Percentiles rank a stretch among this genome's conserved stretches.
Conservation (phyloP, 306 rosid species). For the Ormosia semicastrata region DNA sequence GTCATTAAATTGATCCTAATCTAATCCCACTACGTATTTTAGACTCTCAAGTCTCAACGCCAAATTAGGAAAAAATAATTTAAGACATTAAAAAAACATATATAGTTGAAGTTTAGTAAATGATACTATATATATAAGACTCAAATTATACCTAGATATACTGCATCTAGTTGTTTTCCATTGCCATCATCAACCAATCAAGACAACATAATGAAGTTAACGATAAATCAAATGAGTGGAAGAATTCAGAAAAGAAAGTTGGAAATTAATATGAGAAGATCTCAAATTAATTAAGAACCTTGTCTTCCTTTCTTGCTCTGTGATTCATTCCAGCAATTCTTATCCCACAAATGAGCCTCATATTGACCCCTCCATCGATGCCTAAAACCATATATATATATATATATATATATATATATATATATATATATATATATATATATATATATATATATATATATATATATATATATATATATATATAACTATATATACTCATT, state of each 20-base stretch:
- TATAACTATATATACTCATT: background rate
- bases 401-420: too few relatives aligned
- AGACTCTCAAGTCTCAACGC: background rate
- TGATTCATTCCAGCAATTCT: constrained; percentile 86
- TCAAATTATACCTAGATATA: constrained; percentile 70
- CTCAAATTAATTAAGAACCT: constrained; percentile 36
- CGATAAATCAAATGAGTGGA: background rate
- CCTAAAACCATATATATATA: too few relatives aligned
- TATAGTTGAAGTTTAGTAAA: background rate
- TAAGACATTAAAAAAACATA: too few relatives aligned
- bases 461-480: too few relatives aligned
- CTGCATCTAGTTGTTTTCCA: constrained; percentile 51
- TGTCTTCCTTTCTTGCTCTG: constrained; percentile 96
- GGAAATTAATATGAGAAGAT: background rate
- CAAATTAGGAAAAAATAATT: background rate
- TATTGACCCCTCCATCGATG: constrained; percentile 97
- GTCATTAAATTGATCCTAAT: background rate
- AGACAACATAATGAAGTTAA: background rate
- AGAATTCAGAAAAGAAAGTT: background rate
- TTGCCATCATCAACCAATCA: constrained; percentile 16
- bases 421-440: too few relatives aligned
- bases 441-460: too few relatives aligned
- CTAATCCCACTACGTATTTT: background rate
- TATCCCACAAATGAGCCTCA: constrained; percentile 99
- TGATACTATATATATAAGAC: background rate